Evolutionary conservation across 108 stramenopile genomes (phyloP), one percentile per base, ranked within the genome.

Genomic region (Fistulifera pelliculosa): DNA sequence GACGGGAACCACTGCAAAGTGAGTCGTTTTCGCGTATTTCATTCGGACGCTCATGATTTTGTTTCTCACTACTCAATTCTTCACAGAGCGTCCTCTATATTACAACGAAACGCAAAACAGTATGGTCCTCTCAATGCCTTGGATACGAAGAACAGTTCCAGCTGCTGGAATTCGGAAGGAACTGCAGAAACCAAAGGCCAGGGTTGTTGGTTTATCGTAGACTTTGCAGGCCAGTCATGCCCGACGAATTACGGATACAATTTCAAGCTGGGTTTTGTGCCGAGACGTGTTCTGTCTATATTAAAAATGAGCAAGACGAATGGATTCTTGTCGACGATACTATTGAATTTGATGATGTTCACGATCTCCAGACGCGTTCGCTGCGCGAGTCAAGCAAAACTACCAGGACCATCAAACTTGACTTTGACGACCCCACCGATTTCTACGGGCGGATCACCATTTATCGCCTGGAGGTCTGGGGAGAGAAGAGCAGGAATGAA

Each of bases 91-190:
- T 82, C 80, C 1, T 77, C 75, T 5, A 55, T 77, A 1, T 71
- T 78, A 15, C 72, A 82, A 28, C 64, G 61, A 15, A 82, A 82
- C 50, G 23, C 49, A 10, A 77, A 77, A 47, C 22, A 70, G n/a
- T 75, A 75, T 38, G 76, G 80, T 13, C 70, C 80, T 22, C 65
- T 51, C 55, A 69, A 82, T 56, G 74, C 68, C 7, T 38, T 82
- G 39, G 69, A 82, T 52, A 54, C 47, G 13, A 62, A 64, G 11
- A 60, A 74, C 57, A 43, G 45, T 16, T 54, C 62, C 1, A 66
- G 47, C 12, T 75, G 76, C 54, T 82, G 80, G 80, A 75, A 82
- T 60, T 82, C 80, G 4, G 76, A 82, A 39, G 73, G 60, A 10
- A 60, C 28, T 31, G 54, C 6, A 47, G 53, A 0, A 59, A 12